These are phyloP conservation scores for Dactylorhiza incarnata DNA, from an alignment of 106 monocot species.

Conservation along the genomic window DNA sequence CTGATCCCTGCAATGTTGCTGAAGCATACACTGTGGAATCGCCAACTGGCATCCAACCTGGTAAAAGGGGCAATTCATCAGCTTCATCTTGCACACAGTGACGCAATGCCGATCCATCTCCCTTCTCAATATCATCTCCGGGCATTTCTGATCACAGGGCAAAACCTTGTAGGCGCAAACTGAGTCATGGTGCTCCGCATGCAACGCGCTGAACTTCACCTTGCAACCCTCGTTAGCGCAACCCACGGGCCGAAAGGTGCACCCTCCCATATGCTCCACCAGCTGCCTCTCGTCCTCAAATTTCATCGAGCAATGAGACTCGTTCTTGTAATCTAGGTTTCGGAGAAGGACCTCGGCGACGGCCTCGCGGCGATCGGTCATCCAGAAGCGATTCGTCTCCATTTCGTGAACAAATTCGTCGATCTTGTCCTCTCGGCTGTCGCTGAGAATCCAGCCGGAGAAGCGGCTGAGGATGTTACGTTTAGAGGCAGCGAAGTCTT, in stretches of 20 bases:
- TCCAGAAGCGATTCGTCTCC: constrained; percentile 49
- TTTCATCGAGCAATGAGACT: constrained; percentile 28
- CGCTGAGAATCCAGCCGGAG: constrained; percentile 60
- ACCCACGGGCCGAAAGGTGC: constrained; percentile 28
- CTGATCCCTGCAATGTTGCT: constrained; percentile 41
- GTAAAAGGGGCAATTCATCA: constrained; percentile 60
- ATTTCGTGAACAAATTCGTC: constrained; percentile 63
- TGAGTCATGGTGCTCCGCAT: constrained; percentile 31
- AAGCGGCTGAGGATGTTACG: constrained; percentile 35
- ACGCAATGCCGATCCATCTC: constrained; percentile 82
- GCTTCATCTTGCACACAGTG: constrained; percentile 56
- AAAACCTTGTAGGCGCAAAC: constrained; percentile 44
- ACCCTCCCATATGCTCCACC: constrained; percentile 20
- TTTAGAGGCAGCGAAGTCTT: constrained; percentile 37
- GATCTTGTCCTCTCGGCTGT: constrained; percentile 64
- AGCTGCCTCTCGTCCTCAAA: constrained; percentile 18
- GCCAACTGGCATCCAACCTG: constrained; percentile 43
- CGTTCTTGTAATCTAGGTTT: constrained; percentile 44
- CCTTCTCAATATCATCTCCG: constrained; percentile 26
- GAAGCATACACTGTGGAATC: constrained; percentile 28
- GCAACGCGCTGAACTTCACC: constrained; percentile 23
- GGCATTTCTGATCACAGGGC: constrained; percentile 50
- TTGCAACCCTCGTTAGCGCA: constrained; percentile 49
- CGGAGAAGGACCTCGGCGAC: constrained; percentile 28
- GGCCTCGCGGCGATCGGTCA: constrained; percentile 30